Conservation (phyloP, 116 monocot genomes). For the Cymodocea nodosa region DNA sequence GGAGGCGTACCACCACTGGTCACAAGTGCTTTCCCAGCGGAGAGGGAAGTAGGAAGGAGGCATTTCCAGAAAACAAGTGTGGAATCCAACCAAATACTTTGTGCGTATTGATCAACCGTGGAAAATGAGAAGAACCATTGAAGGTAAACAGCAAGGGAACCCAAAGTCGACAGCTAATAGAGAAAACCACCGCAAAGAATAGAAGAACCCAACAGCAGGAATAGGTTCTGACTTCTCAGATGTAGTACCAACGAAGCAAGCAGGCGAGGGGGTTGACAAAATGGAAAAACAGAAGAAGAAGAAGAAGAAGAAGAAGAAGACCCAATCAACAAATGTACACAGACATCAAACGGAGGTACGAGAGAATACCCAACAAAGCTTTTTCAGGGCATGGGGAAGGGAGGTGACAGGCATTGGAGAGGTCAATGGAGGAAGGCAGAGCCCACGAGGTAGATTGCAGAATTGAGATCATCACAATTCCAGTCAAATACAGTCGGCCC, state of each 20-base stretch:
- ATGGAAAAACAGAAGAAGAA: background rate
- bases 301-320: background rate
- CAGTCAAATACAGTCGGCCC: too few species aligned
- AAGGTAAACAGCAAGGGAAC: background rate
- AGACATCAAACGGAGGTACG: too few species aligned
- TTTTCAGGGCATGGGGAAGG: background rate
- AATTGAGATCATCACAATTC: background rate
- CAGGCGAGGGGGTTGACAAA: too few species aligned
- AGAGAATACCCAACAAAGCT: too few species aligned
- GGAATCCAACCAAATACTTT: background rate
- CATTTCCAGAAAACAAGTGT: conserved; percentile 8
- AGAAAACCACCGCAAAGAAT: background rate
- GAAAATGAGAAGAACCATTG: background rate
- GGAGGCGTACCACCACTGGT: conserved; percentile 99
- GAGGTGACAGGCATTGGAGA: background rate
- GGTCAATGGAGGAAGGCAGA: too few species aligned
- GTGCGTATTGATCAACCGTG: background rate
- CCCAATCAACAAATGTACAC: background rate
- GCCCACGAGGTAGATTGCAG: background rate
- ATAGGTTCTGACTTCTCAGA: background rate
- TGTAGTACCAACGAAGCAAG: background rate
- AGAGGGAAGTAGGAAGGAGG: conserved; percentile 71
- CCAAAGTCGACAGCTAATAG: background rate
- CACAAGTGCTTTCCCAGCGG: conserved; percentile 93
- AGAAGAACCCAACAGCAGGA: background rate